Base-by-base conservation (phyloP, 495 filamentous ascomycete species). In the Lichenothelia convexa region DNA sequence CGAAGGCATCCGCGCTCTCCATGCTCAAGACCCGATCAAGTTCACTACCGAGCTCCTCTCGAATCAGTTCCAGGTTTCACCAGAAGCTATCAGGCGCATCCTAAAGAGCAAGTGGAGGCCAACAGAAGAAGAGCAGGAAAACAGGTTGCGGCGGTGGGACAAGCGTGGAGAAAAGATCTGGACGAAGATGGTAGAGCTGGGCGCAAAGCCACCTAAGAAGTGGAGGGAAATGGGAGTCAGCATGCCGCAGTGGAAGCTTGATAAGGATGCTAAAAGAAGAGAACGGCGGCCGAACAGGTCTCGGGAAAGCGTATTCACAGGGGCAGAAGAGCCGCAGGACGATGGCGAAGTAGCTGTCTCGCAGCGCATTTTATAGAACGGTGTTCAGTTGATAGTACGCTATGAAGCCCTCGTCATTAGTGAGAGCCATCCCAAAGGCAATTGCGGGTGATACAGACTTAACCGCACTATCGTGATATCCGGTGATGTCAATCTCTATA, bases 81-180 rank as follows among this genome's bases (percentile, higher is more conserved):
- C 80, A 1, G 89, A 97, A 45, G 79, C 74, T 4, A 82, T 95
- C 36, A 69, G 85, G 7, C 63, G 89, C 16, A 89, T 97, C 21
- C 55, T 97, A 46, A 82, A 70, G 53, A 76, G 71, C 51, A 87
- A 78, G 41, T 95, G 89, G 89, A 59, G 50, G 40, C 78, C 84
- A 1, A 65, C 55, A 8, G 58, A 67, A 6, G 68, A 73, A 7
- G 75, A 84, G 46, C 40, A 54, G 18, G 63, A 68, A 23, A 59
- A 72, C 4, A 67, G 82, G 34, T 64, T 71, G 45, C 46, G 59
- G 41, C 61, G 80, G 37, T 97, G 89, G 89, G 71, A 76, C 43
- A 75, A 67, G 21, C 68, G 89, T 31, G 83, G 85, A 16, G 71
- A 75, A 45, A 59, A 58, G 19, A 79, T 93, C 40, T 93, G 83